Evolutionary conservation across 495 filamentous ascomycete species (phyloP), one percentile per base, ranked within the genome.

Genomic region (Astrothelium subdiscretum): DNA sequence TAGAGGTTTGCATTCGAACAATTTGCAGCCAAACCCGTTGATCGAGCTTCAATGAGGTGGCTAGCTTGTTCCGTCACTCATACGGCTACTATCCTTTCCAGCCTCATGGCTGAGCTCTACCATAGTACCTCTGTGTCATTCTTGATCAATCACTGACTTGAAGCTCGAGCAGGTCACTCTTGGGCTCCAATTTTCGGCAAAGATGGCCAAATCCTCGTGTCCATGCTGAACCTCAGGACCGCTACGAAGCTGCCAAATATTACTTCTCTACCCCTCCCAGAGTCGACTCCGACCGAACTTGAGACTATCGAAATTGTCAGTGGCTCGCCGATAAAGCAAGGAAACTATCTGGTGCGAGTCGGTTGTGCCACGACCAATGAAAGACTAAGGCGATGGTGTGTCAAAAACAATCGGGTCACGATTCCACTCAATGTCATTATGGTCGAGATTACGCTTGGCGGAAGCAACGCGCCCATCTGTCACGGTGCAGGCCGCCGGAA

Each of bases 401-500:
- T 80, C 51, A 63, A 66, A 8, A 72, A 76, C 35, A 68, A 78
- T 20, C 66, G 67, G 1, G 79, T 75, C 71, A 69, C 74, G 3
- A 63, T 81, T 3, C 76, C 80, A 1, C 64, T 77, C 3, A 77
- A 82, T 64, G 76, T 79, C 8, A 77, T 82, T 51, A 71, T 82
- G 58, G 80, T 81, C 6, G 80, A 82, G 59, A 77, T 81, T 31
- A 83, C 80, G 0, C 66, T 77, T 31, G 79, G 78, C 1, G 80
- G 80, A 1, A 72, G 74, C n/a, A 82, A 81, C 52, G 75, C 68
- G 2, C 76, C 77, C 0, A 80, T 82, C 57, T 83, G 80, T 62
- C 80, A 83, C 42, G 80, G 80, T 15, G 78, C 76, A 8, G 79
- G 78, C 12, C 68, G 71, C 15, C 35, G 57, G 5, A 74, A 80